phyloP scores from a whole-genome alignment of 352 stramenopile genomes.

The Aphanomyces astaci region DNA sequence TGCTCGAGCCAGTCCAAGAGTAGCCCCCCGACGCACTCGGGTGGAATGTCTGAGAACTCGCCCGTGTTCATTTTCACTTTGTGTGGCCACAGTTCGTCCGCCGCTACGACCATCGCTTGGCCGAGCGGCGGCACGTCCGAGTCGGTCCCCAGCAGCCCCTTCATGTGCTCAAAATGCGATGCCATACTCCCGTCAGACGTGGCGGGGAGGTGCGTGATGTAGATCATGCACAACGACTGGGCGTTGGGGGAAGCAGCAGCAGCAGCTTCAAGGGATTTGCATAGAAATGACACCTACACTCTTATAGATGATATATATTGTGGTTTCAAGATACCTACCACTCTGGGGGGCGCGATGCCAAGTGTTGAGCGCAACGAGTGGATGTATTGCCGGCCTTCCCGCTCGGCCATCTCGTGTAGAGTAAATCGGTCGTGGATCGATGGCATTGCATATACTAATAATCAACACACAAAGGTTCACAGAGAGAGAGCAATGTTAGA shows the following conservation, averaged over 20 bases:
- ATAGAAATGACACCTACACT: constrained; percentile 30
- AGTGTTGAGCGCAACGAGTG: constrained; percentile 34
- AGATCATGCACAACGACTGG: constrained; percentile 21
- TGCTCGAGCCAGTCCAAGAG: constrained; percentile 79
- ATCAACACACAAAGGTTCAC: too few species aligned
- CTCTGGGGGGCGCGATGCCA: constrained; percentile 24
- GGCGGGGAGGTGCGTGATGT: constrained; percentile 11
- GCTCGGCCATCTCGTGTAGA: constrained; percentile 49
- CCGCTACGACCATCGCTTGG: constrained; percentile 21
- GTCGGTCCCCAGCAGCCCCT: neutral
- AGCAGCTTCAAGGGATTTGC: constrained; percentile 24
- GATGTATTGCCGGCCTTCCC: constrained; percentile 48
- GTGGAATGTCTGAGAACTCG: constrained; percentile 27
- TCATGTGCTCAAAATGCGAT: constrained; percentile 7
- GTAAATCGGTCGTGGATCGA: constrained; percentile 68
- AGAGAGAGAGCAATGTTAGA: too few species aligned
- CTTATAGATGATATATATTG: constrained; percentile 44
- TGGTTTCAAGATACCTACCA: constrained; percentile 47
- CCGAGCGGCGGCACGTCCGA: neutral
- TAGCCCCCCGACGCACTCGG: constrained; percentile 55
- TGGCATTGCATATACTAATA: constrained; percentile 64
- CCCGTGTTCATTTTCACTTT: constrained; percentile 73
- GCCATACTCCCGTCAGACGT: constrained; percentile 20
- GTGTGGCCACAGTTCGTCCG: constrained; percentile 51
- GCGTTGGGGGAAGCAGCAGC: neutral